Evolutionary conservation across 1,284 basidiomycete species (phyloP).

Genomic region (Ceratobasidium sp.): DNA sequence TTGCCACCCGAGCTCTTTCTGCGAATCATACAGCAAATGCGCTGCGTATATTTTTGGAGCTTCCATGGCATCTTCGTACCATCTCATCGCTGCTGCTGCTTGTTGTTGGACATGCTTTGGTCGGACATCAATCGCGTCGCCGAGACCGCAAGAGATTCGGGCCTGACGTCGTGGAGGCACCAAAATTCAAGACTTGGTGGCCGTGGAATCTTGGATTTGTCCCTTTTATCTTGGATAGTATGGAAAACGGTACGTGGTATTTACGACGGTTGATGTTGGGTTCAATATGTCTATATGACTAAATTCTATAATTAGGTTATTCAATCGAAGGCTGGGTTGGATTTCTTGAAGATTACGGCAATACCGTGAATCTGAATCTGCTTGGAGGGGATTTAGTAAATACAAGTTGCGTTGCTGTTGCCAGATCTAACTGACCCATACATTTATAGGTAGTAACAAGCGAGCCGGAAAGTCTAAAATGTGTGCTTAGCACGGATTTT

Average conservation of each 20-base stretch:
- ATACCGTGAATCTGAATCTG: conserved; percentile 15
- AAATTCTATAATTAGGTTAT: not conserved
- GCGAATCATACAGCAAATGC: not conserved
- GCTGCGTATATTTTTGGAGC: conserved; percentile 11
- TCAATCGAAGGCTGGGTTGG: not conserved
- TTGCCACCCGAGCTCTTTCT: not conserved
- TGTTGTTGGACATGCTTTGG: not conserved
- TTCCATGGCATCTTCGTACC: conserved; percentile 2
- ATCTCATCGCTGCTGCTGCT: not conserved
- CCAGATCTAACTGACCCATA: too few species aligned
- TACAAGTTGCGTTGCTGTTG: not conserved
- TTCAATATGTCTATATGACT: not conserved
- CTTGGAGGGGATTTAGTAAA: conserved; percentile 23
- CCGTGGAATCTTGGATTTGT: conserved; percentile 24
- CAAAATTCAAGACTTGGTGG: conserved; percentile 7
- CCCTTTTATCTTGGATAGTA: conserved; percentile 15
- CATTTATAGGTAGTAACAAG: conserved; percentile 50
- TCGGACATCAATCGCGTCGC: not conserved
- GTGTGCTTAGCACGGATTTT: conserved; percentile 42
- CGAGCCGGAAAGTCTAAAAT: conserved; percentile 53
- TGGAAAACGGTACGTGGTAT: conserved; percentile 5
- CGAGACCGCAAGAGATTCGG: conserved; percentile 13
- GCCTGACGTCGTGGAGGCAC: conserved; percentile 9
- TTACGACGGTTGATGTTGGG: not conserved
- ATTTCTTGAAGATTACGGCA: conserved; percentile 7